Base-by-base conservation (phyloP, 805 yeast species). In the Lachancea waltii region DNA sequence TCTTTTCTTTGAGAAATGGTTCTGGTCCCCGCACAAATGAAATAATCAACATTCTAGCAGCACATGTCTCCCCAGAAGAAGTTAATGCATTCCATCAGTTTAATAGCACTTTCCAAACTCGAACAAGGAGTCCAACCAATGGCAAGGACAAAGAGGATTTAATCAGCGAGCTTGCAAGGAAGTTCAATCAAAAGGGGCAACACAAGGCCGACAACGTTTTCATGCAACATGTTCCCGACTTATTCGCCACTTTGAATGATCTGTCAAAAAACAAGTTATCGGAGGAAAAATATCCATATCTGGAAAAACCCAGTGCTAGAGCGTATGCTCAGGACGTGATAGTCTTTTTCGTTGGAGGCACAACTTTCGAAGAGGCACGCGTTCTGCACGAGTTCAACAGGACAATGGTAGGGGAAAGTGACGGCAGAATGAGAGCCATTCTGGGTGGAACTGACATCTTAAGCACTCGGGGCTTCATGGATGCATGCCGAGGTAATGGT, bases 281-380 rank as follows among this genome's bases (percentile, higher is more conserved):
- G 5, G 56, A 48, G 21, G 58, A 54, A 14, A 29, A 42, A 18
- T 58, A 70, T 37, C 67, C 67, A 21, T 60, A 67, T 21, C 48
- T 48, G 18, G 34, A 36, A n/a, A 32, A 38, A 5, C 38, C 46
- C n/a, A 50, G 50, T 27, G 36, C 36, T n/a, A 49, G 26, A n/a
- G 53, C 17, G 38, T 50, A 38, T 13, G 68, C 73, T 1, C 84
- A 80, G 50, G 89, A 83, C 49, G 65, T 84, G n/a, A 70, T 84
- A 3, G 65, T 84, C 1, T 84, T 78, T 54, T 62, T 83, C 36
- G 76, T 85, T 36, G 97, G 97, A 5, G 98, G 98, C 11, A 81
- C 75, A 2, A 90, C 97, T 1, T 86, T 77, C 56, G 97, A 90
- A 59, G 99, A 92, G 58, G 85, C 95, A 0, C 73, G 96, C 44